Evolutionary conservation across 1,284 basidiomycete species (phyloP), one percentile per base, ranked within the genome.

Genomic region (Ceratobasidium papillatum): DNA sequence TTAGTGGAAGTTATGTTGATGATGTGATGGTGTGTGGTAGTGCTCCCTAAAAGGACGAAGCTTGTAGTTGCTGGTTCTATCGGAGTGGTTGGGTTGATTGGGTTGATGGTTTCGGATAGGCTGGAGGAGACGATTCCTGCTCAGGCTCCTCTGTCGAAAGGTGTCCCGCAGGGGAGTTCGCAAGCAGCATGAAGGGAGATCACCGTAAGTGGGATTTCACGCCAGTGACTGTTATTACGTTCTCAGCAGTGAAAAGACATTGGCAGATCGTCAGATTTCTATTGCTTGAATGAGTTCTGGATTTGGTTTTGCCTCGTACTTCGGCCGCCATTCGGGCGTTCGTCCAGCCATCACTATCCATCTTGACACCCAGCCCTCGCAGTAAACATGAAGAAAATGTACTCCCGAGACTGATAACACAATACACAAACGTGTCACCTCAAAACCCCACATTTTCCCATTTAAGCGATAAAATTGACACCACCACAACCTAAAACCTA

Each of bases 41-140:
- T 71, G 2, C 68, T 71, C 14, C 68, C 68, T 14, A 58, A 34
- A 38, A 36, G 68, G 7, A 36, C 68, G 1, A 71, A 59, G 34
- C 68, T 71, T 19, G 25, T 59, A 2, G 7, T 71, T 17, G 68
- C 68, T 8, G 41, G 52, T 8, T 71, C 68, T 14, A 45, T 71
- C 9, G 68, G 68, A 9, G 12, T 71, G 3, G 68, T 71, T 45
- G 68, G 68, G 17, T 17, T 71, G 17, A 30, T 71, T 17, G 68
- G 68, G 19, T 49, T 71, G 41, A 30, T 59, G 5, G 68, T 59
- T 7, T 71, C 68, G 14, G 68, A 71, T n/a, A 34, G 41, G 32
- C 54, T 71, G 1, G 68, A 71, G 19, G 68, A 71, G 30, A 41
- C 54, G 8, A 45, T 71, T 14, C 68, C 68, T 34, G 68, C 54